Base-by-base conservation (phyloP, 2,329 filamentous ascomycete genomes). In the Neofusicoccum cordaticola region DNA sequence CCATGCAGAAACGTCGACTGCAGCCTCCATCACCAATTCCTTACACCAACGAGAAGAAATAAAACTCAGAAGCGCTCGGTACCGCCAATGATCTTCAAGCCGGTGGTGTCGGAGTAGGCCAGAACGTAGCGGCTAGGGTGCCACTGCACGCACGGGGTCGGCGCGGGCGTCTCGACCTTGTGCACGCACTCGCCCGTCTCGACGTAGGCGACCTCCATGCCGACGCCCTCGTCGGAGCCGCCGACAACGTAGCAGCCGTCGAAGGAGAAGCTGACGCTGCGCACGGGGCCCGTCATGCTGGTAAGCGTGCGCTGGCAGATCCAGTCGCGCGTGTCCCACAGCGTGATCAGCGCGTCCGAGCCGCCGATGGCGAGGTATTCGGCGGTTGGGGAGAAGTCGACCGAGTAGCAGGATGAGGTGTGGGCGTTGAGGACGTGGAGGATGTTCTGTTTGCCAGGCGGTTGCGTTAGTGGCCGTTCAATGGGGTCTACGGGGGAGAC, bases 301-400 rank as follows among this genome's bases (percentile, higher is more conserved):
- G 87, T 87, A 47, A 93, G 81, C 1, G 90, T 92, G 66, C 88
- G 84, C 71, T 88, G 85, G 72, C 90, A 93, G 64, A 91, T 86
- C 89, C 90, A 93, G 69, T 91, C 88, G 45, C 84, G 83, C 3
- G 90, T 93, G 71, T 93, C 90, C 88, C 90, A 94, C 2, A 94
- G 80, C 4, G 88, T 84, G 68, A 93, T 89, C 58, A 92, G 84
- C 1, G 89, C 90, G 71, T 94, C 91, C 9, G 88, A 87, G 9
- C 90, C 90, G 35, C 90, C 91, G 0, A 90, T 90, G 0, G 91
- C 91, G 50, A 94, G 81, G 72, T 88, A 90, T 47, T 87, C 83
- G 45, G 88, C 90, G 50, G 85, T 87, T 0, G 91, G 90, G 67
- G 90, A 90, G 70, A 93, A 79, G 67, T 88, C 88, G 12, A 87